Base-by-base conservation (phyloP, 768 basidiomycete genomes). In the Tremella yokohamensis region DNA sequence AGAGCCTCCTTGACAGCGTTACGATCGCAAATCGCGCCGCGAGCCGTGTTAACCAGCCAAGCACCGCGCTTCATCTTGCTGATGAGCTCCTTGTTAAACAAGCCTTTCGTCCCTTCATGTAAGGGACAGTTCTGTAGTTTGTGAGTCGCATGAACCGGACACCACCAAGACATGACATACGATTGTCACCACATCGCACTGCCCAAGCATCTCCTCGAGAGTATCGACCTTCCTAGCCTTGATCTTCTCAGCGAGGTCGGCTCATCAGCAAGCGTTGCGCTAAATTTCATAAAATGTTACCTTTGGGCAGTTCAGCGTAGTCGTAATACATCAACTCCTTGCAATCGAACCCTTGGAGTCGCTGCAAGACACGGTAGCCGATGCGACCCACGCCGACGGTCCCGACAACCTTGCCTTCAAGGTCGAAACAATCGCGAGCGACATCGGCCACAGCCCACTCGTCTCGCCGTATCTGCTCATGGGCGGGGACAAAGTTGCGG, bases 241-340 rank as follows among this genome's bases (percentile, higher is more conserved):
- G 57, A 69, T 59, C 16, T 48, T 56, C 48, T 63, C 54, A 18
- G 81, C 83, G 40, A 86, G 87, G 44, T 85, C 85, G 81, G 63
- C 39, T 34, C 29, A 50, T 51, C 47, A 39, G 73, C 40, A 37
- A 19, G 11, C 38, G 18, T 19, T 49, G 29, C 24, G 22, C 26
- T 29, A 20, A 13, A 8, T 34, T 38, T n/a, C n/a, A n/a, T n/a
- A n/a, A 11, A 11, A 34, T 34, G 4, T 6, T 34, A 34, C 29
- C 29, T 34, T 34, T 4, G 12, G 87, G 85, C 8, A 76, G 83
- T 54, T 87, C 80, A 2, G 83, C 80, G 72, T 91, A 90, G 78
- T 91, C 90, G 73, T 85, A 94, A 81, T 92, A 93, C 60, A 94
- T 78, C 40, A 94, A 83, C 72, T 93, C 89, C 77, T 91, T 91